These are phyloP conservation scores for Amaranthus cruentus DNA, from an alignment of 148 eudicot genomes.

Conservation along the genomic window DNA sequence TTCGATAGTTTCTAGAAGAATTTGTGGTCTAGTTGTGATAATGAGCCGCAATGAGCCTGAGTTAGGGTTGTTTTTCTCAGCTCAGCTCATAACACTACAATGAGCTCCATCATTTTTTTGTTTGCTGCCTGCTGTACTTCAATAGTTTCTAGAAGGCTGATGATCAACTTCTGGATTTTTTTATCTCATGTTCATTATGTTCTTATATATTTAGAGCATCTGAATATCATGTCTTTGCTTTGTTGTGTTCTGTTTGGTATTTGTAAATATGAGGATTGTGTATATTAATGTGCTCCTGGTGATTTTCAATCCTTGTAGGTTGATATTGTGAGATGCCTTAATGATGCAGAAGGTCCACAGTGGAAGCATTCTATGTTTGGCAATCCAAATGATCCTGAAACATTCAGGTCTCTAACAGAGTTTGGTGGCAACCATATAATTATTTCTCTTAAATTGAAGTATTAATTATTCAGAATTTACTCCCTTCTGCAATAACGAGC, in stretches of 20 bases:
- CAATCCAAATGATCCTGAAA: conserved; percentile 91
- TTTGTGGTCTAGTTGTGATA: too few relatives aligned
- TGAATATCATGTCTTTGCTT: neutral
- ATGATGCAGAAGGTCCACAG: conserved; percentile 84
- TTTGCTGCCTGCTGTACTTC: neutral
- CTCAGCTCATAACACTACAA: too few relatives aligned
- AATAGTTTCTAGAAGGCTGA: neutral
- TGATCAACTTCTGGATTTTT: neutral
- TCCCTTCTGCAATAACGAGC: neutral
- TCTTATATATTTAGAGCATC: neutral
- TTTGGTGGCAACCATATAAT: conserved; percentile 3
- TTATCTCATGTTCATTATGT: neutral
- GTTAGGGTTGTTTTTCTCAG: too few relatives aligned
- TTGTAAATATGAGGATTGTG: neutral
- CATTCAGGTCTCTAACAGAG: conserved; percentile 59
- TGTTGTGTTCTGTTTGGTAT: neutral
- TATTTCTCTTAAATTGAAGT: neutral
- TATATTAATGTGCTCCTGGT: neutral
- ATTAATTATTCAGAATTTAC: neutral
- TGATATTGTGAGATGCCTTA: conserved; percentile 81
- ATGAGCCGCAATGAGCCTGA: too few relatives aligned
- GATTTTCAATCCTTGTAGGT: conserved; percentile 38
- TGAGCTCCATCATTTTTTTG: neutral
- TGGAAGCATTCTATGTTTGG: conserved; percentile 99
- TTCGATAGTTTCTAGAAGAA: too few relatives aligned